Evolutionary conservation across 352 stramenopile species (phyloP).

Genomic region (Phytophthora ohioensis): DNA sequence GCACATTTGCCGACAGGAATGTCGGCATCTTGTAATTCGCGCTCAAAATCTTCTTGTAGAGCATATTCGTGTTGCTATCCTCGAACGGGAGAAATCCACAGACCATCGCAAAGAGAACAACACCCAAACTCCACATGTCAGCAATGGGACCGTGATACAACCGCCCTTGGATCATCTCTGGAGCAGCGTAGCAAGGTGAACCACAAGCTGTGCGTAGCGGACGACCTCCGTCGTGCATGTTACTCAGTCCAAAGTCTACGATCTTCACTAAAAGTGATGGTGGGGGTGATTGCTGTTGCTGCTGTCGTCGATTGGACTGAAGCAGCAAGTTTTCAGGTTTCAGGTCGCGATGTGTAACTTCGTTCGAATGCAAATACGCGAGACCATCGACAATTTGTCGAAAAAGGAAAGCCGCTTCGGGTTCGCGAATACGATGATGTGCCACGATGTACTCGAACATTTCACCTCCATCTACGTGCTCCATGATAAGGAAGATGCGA

Average conservation of each 20-base stretch:
- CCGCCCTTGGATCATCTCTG: constrained; percentile 93
- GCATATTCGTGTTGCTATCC: constrained; percentile 89
- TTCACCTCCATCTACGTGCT: constrained; percentile 91
- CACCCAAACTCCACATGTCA: constrained; percentile 93
- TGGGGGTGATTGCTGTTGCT: constrained; percentile 28
- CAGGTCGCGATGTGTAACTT: constrained; percentile 91
- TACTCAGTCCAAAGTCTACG: constrained; percentile 94
- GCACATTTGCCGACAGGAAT: constrained; percentile 75
- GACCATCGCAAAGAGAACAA: constrained; percentile 94
- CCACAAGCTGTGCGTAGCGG: constrained; percentile 92
- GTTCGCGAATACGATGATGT: constrained; percentile 86
- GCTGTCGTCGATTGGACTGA: constrained; percentile 52
- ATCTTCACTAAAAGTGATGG: constrained; percentile 74
- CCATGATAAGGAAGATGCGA: constrained; percentile 94
- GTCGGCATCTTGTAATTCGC: constrained; percentile 87
- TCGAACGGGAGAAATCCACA: constrained; percentile 93
- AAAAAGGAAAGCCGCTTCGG: constrained; percentile 73
- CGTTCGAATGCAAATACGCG: constrained; percentile 91
- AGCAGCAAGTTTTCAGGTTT: constrained; percentile 94
- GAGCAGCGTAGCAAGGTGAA: constrained; percentile 93
- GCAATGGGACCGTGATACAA: constrained; percentile 84
- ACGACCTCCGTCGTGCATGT: constrained; percentile 82
- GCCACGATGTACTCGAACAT: constrained; percentile 96
- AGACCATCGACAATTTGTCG: constrained; percentile 92
- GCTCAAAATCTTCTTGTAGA: constrained; percentile 95